A percentile compares a stretch with the other conserved stretches of the same genome.
Conservation (phyloP, 2,329 filamentous ascomycete species). For the Coniochaeta sp. region DNA sequence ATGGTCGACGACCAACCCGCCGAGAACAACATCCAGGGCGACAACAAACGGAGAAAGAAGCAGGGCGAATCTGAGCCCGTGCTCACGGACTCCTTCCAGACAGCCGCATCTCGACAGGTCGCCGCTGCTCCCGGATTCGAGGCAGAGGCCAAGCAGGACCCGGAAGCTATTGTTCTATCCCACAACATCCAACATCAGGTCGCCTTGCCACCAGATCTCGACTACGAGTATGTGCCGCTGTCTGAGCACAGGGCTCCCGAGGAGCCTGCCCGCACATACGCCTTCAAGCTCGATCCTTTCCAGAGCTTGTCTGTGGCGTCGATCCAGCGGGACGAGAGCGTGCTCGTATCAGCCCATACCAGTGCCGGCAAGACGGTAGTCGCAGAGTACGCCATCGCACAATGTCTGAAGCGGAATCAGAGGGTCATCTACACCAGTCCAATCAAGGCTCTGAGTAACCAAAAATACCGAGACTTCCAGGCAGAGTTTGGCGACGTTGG, state of each 20-base stretch:
- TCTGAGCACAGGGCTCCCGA: slow-evolving; percentile 88
- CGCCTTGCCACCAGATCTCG: slow-evolving; percentile 83
- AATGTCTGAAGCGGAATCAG: slow-evolving; percentile 95
- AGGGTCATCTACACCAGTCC: slow-evolving; percentile 98
- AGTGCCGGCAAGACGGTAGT: slow-evolving; percentile 98
- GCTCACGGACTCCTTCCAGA: slow-evolving; percentile 90
- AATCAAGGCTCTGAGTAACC: slow-evolving; percentile 97
- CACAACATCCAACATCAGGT: slow-evolving; percentile 99
- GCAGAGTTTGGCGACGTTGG: slow-evolving; percentile 95
- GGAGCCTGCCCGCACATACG: slow-evolving; percentile 75
- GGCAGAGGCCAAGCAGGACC: slow-evolving; percentile 49
- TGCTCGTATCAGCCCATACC: slow-evolving; percentile 93
- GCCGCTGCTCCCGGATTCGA: slow-evolving; percentile 67
- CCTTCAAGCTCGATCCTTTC: slow-evolving; percentile 94
- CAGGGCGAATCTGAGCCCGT: slow-evolving; percentile 67
- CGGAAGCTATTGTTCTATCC: slow-evolving; percentile 70
- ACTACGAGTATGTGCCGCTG: slow-evolving; percentile 92
- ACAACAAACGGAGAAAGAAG: slow-evolving; percentile 57
- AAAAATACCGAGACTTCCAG: slow-evolving; percentile 95
- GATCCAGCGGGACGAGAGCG: slow-evolving; percentile 93
- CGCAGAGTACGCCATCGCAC: slow-evolving; percentile 95
- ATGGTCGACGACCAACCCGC: slow-evolving; percentile 16
- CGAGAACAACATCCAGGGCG: slow-evolving; percentile 18
- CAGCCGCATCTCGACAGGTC: slow-evolving; percentile 86
- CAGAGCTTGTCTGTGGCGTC: slow-evolving; percentile 91